These are phyloP conservation scores for Gymnopus androsaceus DNA, from an alignment of 1,284 basidiomycete genomes.

Conservation along the genomic window DNA sequence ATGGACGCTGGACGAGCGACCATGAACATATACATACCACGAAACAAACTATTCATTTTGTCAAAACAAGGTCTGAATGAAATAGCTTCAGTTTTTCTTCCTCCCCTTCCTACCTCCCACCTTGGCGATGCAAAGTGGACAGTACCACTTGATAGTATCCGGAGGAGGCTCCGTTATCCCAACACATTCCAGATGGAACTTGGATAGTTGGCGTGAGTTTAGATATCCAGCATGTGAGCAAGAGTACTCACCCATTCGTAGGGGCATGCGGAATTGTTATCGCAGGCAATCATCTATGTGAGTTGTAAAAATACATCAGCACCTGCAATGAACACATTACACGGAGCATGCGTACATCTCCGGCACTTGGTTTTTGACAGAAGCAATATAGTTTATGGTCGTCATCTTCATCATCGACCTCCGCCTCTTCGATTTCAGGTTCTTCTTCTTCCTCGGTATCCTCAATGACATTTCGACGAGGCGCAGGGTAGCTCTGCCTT, in stretches of 20 bases:
- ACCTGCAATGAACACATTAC: conserved; percentile 4
- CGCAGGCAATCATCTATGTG: conserved; percentile 68
- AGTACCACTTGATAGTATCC: conserved; percentile 54
- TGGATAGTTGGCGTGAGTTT: conserved; percentile 4
- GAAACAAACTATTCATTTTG: too few relatives aligned
- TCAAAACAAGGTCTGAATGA: too few relatives aligned
- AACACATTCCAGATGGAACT: conserved; percentile 68
- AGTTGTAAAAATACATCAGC: conserved; percentile 1
- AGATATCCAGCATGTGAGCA: background rate
- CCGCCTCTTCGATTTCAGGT: conserved; percentile 1
- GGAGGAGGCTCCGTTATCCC: conserved; percentile 61
- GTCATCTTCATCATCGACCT: conserved; percentile 11
- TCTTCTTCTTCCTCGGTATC: conserved; percentile 25
- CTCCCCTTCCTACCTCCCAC: conserved; percentile 8
- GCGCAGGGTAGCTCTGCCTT: conserved; percentile 31
- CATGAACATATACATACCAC: too few relatives aligned
- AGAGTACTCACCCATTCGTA: conserved; percentile 67
- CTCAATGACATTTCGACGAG: conserved; percentile 44
- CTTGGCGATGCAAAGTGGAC: conserved; percentile 50
- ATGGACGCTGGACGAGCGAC: too few relatives aligned
- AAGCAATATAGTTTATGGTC: conserved; percentile 59
- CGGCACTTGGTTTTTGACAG: conserved; percentile 66
- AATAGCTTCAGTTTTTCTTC: conserved; percentile 7
- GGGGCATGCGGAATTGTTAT: conserved; percentile 60
- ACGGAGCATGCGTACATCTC: conserved; percentile 48